phyloP scores from a whole-genome alignment of 805 yeast species.

The Barnettozyma sucrosica region DNA sequence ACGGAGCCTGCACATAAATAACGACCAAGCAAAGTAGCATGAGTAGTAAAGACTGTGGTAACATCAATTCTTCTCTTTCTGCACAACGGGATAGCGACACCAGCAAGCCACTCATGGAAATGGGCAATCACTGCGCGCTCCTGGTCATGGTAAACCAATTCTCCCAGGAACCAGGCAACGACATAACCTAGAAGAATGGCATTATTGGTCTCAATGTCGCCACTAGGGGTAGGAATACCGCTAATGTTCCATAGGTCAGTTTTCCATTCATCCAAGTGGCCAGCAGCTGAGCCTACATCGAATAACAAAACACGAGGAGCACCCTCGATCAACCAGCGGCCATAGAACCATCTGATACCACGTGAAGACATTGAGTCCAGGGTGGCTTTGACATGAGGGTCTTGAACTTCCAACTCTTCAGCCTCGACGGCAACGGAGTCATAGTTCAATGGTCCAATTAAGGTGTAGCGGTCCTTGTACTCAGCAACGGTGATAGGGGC shows the following conservation, averaged over 20 bases:
- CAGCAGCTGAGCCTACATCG: conserved; percentile 71
- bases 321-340: conserved; percentile 96
- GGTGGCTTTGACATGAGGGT: conserved; percentile 50
- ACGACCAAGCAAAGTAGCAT: conserved; percentile 92
- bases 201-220: conserved; percentile 83
- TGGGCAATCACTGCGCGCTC: conserved; percentile 89
- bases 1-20: conserved; percentile 95
- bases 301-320: conserved; percentile 91
- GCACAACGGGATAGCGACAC: conserved; percentile 90
- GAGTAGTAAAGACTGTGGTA: conserved; percentile 94
- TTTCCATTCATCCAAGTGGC: conserved; percentile 86
- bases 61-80: conserved; percentile 88
- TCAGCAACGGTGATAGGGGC: conserved; percentile 96
- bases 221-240: conserved; percentile 90
- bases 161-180: conserved; percentile 97
- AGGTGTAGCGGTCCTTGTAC: conserved; percentile 78
- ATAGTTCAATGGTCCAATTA: conserved; percentile 81
- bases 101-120: conserved; percentile 98
- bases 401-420: conserved; percentile 61
- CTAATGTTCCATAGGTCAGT: conserved; percentile 85
- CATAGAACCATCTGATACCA: conserved; percentile 80
- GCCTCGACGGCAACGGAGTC: conserved; percentile 73
- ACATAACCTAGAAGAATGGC: conserved; percentile 89
- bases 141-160: conserved; percentile 75
- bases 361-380: conserved; percentile 74